A percentile compares a stretch with the other conserved stretches of the same genome.
Evolutionary conservation across 2,329 filamentous ascomycete species (phyloP).

Genomic region (Xenoacremonium recifei): DNA sequence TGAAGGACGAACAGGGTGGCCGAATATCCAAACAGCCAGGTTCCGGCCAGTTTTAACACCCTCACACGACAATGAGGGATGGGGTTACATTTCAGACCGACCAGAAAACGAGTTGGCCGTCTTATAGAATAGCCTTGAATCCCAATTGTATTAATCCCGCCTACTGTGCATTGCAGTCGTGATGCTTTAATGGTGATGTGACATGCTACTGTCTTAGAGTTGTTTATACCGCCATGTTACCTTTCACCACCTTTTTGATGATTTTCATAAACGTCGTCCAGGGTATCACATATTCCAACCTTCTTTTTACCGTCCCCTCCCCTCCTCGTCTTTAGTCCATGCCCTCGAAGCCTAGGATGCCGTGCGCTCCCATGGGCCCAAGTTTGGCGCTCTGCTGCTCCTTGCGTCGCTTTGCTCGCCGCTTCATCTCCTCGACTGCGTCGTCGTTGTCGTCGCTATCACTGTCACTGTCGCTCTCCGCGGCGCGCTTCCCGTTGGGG

Average conservation of each 20-base stretch:
- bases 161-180: too few species aligned
- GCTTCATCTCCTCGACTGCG: conserved; percentile 40
- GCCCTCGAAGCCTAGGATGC: conserved; percentile 49
- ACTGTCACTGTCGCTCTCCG: conserved; percentile 46
- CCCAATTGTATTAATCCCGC: too few species aligned
- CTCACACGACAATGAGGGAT: too few species aligned
- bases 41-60: too few species aligned
- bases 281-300: conserved; percentile 14
- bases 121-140: neutral
- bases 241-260: conserved; percentile 2
- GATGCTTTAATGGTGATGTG: too few species aligned
- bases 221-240: too few species aligned
- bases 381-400: conserved; percentile 41
- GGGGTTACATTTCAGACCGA: too few species aligned
- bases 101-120: neutral
- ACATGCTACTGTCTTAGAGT: too few species aligned
- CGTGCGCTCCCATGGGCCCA: conserved; percentile 50
- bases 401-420: conserved; percentile 44
- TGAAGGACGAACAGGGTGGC: too few species aligned
- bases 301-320: conserved; percentile 2
- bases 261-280: conserved; percentile 1
- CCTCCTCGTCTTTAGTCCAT: conserved; percentile 38
- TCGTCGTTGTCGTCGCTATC: conserved; percentile 31
- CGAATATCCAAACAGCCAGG: too few species aligned
- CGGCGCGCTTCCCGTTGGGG: conserved; percentile 44